Conservation (phyloP, 2,329 filamentous ascomycete genomes). For the Penicillium hesseltinei region DNA sequence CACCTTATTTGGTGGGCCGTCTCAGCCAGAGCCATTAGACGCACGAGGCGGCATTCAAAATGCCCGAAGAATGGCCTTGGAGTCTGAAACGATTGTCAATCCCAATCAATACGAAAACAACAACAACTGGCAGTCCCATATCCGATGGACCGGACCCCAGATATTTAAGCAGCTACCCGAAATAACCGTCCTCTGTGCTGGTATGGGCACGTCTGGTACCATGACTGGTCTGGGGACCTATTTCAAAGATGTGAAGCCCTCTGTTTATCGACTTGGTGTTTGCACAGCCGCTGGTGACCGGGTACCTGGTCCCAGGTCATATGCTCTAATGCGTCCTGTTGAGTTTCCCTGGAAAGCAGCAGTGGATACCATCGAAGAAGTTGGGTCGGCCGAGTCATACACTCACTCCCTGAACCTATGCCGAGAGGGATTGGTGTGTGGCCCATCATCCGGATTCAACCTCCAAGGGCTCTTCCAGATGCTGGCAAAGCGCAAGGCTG, state of each 20-base stretch:
- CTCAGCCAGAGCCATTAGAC: slow-evolving; percentile 57
- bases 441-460: slow-evolving; percentile 61
- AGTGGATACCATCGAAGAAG: slow-evolving; percentile 57
- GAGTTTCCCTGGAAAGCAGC: slow-evolving; percentile 59
- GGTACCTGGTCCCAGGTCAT: slow-evolving; percentile 59
- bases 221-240: slow-evolving; percentile 53
- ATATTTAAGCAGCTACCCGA: slow-evolving; percentile 57
- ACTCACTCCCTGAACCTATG: slow-evolving; percentile 54
- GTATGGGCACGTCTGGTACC: slow-evolving; percentile 57
- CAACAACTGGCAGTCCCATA: slow-evolving; percentile 45
- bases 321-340: slow-evolving; percentile 50
- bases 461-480: slow-evolving; percentile 53
- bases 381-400: slow-evolving; percentile 56
- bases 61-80: slow-evolving; percentile 44
- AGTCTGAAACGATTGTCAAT: slow-evolving; percentile 49
- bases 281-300: slow-evolving; percentile 58
- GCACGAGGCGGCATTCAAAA: slow-evolving; percentile 54
- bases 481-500: slow-evolving; percentile 50
- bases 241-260: slow-evolving; percentile 50
- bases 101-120: slow-evolving; percentile 59
- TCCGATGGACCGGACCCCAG: slow-evolving; percentile 60
- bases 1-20: slow-evolving; percentile 59
- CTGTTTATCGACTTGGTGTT: slow-evolving; percentile 44
- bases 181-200: slow-evolving; percentile 56
- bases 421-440: slow-evolving; percentile 58